Evolutionary conservation across 1,284 basidiomycete genomes (phyloP).

Genomic region (Apiotrichum akiyoshidainum): DNA sequence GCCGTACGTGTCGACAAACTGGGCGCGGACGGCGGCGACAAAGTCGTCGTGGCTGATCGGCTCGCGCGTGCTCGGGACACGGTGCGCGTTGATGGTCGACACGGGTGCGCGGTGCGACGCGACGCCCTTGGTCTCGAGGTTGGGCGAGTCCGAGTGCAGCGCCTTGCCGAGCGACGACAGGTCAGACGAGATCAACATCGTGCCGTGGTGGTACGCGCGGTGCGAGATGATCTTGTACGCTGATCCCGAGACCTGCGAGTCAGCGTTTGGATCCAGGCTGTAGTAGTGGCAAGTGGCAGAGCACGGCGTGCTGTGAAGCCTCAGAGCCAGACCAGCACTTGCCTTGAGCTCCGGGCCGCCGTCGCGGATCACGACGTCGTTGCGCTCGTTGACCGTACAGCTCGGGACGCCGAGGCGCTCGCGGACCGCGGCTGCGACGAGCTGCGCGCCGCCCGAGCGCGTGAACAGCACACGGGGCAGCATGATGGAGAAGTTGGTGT

Average conservation of each 20-base stretch:
- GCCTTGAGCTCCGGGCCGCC: slow-evolving; percentile 68
- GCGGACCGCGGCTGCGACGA: slow-evolving; percentile 76
- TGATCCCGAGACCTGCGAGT: slow-evolving; percentile 82
- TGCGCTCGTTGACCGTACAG: slow-evolving; percentile 79
- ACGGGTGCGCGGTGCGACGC: slow-evolving; percentile 86
- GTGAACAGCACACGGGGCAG: slow-evolving; percentile 78
- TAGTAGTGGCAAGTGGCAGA: too few species aligned
- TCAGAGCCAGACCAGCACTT: slow-evolving; percentile 50
- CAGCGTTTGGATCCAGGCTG: too few species aligned
- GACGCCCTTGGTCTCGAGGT: slow-evolving; percentile 79
- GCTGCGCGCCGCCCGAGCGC: slow-evolving; percentile 70
- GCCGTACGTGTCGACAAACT: slow-evolving; percentile 67
- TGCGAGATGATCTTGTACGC: slow-evolving; percentile 93
- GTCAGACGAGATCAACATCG: slow-evolving; percentile 89
- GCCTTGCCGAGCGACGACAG: slow-evolving; percentile 69
- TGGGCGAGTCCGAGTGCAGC: slow-evolving; percentile 63
- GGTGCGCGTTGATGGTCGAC: slow-evolving; percentile 66
- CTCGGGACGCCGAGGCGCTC: slow-evolving; percentile 60
- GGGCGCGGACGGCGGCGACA: slow-evolving; percentile 64
- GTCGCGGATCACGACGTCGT: slow-evolving; percentile 76
- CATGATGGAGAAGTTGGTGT: slow-evolving; percentile 96
- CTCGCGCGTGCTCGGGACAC: slow-evolving; percentile 40
- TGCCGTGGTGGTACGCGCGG: slow-evolving; percentile 95
- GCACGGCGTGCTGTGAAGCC: slow-evolving; percentile 4
- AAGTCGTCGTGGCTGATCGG: slow-evolving; percentile 65